phyloP scores from a whole-genome alignment of 2,329 filamentous ascomycete genomes.

The Alternaria sp. region DNA sequence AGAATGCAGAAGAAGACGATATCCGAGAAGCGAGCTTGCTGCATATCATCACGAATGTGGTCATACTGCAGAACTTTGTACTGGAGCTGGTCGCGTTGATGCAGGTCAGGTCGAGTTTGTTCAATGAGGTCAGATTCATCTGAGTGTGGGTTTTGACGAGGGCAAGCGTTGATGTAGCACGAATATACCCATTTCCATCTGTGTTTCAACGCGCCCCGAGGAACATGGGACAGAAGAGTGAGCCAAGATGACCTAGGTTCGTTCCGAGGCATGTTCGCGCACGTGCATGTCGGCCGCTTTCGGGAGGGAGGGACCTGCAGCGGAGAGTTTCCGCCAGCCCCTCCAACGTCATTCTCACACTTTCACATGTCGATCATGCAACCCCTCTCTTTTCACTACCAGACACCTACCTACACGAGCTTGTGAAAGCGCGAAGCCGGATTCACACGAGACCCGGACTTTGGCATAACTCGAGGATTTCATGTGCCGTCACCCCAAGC shows the following conservation, averaged over 20 bases:
- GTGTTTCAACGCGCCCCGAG: conserved; percentile 21
- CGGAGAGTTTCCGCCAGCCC: conserved; percentile 35
- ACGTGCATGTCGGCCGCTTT: conserved; percentile 32
- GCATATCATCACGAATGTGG: conserved; percentile 61
- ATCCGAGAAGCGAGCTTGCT: conserved; percentile 56
- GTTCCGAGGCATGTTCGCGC: conserved; percentile 32
- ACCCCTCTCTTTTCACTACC: conserved; percentile 17
- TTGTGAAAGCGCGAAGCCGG: conserved; percentile 18
- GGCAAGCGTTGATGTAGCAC: conserved; percentile 20
- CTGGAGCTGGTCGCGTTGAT: conserved; percentile 59
- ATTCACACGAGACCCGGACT: conserved; percentile 7
- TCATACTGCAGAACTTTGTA: conserved; percentile 61
- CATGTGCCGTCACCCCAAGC: conserved; percentile 1
- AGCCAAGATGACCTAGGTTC: not conserved
- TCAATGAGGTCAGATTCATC: conserved; percentile 57
- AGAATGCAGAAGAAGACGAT: conserved; percentile 36
- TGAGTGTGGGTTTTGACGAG: conserved; percentile 24
- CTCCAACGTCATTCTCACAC: conserved; percentile 40
- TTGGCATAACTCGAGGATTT: not conserved
- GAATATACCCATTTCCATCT: conserved; percentile 34
- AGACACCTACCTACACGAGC: conserved; percentile 26
- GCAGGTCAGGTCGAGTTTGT: conserved; percentile 59
- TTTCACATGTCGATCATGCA: conserved; percentile 41
- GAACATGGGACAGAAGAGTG: not conserved
- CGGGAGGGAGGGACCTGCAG: conserved; percentile 29